These are phyloP conservation scores for Botrytis porri DNA, from an alignment of 2,329 filamentous ascomycete species.

Conservation along the genomic window DNA sequence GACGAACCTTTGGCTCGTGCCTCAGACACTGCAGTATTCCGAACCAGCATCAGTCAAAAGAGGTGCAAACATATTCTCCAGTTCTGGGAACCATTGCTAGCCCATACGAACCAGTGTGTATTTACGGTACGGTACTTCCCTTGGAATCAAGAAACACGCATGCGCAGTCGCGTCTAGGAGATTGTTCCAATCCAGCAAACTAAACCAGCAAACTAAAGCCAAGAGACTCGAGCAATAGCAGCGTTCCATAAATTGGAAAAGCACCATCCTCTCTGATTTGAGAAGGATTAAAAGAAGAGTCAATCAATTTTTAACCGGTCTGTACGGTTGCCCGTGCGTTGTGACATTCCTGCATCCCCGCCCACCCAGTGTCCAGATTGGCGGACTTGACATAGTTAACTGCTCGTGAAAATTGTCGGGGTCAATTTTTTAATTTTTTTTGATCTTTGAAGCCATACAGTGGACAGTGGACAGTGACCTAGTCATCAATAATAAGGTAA, in stretches of 20 bases:
- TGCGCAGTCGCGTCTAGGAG: background rate
- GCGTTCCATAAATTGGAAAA: background rate
- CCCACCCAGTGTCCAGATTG: slow-evolving; percentile 33
- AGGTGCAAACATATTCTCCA: slow-evolving; percentile 1
- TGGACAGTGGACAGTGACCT: background rate
- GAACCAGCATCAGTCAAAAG: slow-evolving; percentile 24
- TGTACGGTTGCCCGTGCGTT: slow-evolving; percentile 34
- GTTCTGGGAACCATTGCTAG: background rate
- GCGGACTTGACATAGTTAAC: slow-evolving; percentile 27
- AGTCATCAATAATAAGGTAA: slow-evolving; percentile 26
- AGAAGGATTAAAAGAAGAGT: slow-evolving; percentile 7
- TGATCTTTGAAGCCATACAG: slow-evolving; percentile 9
- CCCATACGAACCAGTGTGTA: background rate
- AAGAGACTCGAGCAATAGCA: background rate
- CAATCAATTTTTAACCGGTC: slow-evolving; percentile 29
- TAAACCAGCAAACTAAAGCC: too few species aligned
- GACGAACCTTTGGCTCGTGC: slow-evolving; percentile 38
- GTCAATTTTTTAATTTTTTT: slow-evolving; percentile 1
- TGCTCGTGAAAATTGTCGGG: slow-evolving; percentile 25
- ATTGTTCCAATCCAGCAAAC: background rate
- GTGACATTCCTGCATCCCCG: slow-evolving; percentile 27
- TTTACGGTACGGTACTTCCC: background rate
- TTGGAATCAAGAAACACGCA: background rate
- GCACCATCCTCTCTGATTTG: background rate
- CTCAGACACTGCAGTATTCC: slow-evolving; percentile 31